Conservation (phyloP, 2,329 filamentous ascomycete species). For the Penicillium occitanis region DNA sequence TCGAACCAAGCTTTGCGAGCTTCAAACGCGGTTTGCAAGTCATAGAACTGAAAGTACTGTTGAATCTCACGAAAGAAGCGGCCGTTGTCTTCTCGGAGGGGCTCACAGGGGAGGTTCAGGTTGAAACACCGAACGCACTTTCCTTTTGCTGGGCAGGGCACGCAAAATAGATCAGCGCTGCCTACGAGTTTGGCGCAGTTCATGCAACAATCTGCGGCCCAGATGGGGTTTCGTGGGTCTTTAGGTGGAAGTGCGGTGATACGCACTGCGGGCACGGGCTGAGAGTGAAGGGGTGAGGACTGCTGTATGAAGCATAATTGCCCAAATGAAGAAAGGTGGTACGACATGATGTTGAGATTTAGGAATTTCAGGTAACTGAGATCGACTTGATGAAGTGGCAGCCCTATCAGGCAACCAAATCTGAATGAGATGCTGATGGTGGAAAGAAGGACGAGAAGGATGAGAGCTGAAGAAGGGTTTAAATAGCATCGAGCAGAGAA, state of each 20-base stretch:
- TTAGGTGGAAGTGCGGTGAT: neutral
- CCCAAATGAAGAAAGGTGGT: neutral
- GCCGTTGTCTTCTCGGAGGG: no score
- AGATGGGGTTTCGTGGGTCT: neutral
- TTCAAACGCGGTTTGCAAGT: neutral
- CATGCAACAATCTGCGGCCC: neutral
- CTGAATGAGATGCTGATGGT: neutral
- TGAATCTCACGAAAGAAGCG: neutral
- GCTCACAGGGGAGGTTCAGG: neutral
- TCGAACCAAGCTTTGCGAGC: neutral
- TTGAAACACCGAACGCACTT: neutral
- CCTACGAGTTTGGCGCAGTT: neutral
- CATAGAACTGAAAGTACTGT: neutral
- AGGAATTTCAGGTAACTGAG: neutral
- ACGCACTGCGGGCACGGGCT: neutral
- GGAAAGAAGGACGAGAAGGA: neutral
- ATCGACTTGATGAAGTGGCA: neutral
- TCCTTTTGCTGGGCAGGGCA: neutral
- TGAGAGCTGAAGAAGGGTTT: neutral
- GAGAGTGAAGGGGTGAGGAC: neutral
- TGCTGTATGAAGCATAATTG: neutral
- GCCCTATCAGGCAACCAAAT: neutral
- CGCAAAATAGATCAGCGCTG: neutral
- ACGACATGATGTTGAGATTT: neutral
- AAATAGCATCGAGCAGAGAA: neutral